Percentiles rank a stretch among this genome's conserved stretches.
Evolutionary conservation across 352 stramenopile species (phyloP).

Genomic region (Aphanomyces cochlioides): DNA sequence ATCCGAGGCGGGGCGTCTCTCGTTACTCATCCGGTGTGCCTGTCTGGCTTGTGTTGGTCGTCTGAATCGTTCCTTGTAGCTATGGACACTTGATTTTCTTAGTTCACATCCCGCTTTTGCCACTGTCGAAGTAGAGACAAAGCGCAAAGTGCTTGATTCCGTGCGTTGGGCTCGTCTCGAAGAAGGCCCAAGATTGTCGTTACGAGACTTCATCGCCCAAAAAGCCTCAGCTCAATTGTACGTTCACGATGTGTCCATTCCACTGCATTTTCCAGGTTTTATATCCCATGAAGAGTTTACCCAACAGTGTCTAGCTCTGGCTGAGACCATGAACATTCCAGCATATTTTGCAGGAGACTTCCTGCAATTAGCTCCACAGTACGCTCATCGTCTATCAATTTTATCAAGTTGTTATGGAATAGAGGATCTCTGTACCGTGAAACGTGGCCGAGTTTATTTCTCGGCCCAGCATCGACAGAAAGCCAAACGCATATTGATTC

Average conservation of each 20-base stretch:
- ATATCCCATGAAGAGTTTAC: background rate
- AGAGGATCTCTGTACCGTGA: conserved; percentile 35
- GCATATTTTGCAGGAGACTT: conserved; percentile 37
- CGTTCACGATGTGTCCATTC: conserved; percentile 23
- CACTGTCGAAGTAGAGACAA: background rate
- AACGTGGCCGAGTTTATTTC: conserved; percentile 38
- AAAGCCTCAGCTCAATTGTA: background rate
- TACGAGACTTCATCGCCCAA: background rate
- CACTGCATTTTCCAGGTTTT: conserved; percentile 23
- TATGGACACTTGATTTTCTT: conserved; percentile 15
- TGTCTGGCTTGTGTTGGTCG: background rate
- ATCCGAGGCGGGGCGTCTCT: conserved; percentile 7
- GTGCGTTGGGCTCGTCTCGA: conserved; percentile 25
- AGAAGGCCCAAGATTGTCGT: conserved; percentile 5
- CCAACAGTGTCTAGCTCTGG: conserved; percentile 18
- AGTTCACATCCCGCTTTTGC: background rate
- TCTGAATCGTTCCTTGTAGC: background rate
- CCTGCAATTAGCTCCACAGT: conserved; percentile 36
- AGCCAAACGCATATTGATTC: conserved; percentile 37
- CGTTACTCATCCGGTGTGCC: background rate
- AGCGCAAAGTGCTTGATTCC: conserved; percentile 20
- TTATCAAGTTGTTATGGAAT: background rate
- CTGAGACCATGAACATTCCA: conserved; percentile 32
- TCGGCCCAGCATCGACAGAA: conserved; percentile 36
- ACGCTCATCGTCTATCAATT: background rate